Base-by-base conservation (phyloP, 257 asterid species). In the Orobanche coerulescens region DNA sequence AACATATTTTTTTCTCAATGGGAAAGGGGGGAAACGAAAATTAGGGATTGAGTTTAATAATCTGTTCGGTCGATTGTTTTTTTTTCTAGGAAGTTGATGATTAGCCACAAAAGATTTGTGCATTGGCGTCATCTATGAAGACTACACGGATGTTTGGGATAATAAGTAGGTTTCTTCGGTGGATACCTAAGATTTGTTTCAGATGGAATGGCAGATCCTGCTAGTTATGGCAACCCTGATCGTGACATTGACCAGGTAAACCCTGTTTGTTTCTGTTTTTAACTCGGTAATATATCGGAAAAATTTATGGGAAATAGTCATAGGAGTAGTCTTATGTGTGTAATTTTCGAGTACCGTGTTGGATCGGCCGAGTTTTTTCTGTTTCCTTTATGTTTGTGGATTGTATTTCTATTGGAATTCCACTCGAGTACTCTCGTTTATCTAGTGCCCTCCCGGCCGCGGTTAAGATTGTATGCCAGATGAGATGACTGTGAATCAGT, bases 141-240 rank as follows among this genome's bases (percentile, higher is more conserved):
- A 84, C 77, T 69, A 78, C 59, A 79, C 81, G 70, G 75, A 76
- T 81, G 84, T 75, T 78, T 78, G 78, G 76, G 71, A 73, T 52
- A 61, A 71, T 58, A 46, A 66, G 46, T 67, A 71, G 79, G 81
- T 73, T 78, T 68, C 42, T 67, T 62, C 20, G 85, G 79, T 68
- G 85, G 81, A 73, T 68, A 64, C 72, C 91, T 78, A 62, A 69
- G 69, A 77, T 75, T 83, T 70, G 80, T 84, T 83, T 81, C 93
- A 90, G 88, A 91, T 88, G 96, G 98, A 88, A 92, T 92, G 98
- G 98, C 95, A 88, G 95, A 88, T 88, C 95, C 78, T 81, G 81
- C 79, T 87, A 83, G 90, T 73, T 82, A 80, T 85, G 95, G 76
- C 79, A 82, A 75, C 77, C 79, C 84, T 77, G 94, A 86, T 71